These are phyloP conservation scores for Colletotrichum spinosum DNA, from an alignment of 2,329 filamentous ascomycete genomes.

Conservation along the genomic window DNA sequence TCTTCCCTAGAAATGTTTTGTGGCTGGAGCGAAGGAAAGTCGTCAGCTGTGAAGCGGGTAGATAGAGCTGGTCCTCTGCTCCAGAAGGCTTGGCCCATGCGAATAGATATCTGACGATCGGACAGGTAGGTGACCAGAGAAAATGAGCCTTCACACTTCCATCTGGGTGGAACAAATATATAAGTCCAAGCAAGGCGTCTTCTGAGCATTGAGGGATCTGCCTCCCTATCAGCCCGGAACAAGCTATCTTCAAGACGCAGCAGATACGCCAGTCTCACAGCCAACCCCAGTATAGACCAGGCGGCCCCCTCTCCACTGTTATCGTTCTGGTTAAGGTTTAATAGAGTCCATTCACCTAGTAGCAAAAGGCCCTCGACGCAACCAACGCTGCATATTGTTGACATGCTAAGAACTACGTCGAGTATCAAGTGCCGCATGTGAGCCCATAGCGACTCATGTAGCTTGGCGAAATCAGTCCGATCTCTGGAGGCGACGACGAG, in stretches of 20 bases:
- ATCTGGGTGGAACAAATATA: constrained; percentile 27
- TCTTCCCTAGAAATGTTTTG: constrained; percentile 71
- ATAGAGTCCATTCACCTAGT: constrained; percentile 79
- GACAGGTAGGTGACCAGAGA: constrained; percentile 35
- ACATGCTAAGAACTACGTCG: constrained; percentile 16
- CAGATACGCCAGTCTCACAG: constrained; percentile 76
- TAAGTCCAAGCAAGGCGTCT: constrained; percentile 76
- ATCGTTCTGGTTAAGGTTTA: constrained; percentile 68
- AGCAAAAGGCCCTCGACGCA: constrained; percentile 77
- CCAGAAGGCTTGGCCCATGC: constrained; percentile 80
- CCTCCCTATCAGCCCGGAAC: constrained; percentile 9
- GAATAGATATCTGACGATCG: constrained; percentile 75
- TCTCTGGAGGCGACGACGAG: constrained; percentile 79
- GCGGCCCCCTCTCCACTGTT: constrained; percentile 79
- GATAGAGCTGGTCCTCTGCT: constrained; percentile 76
- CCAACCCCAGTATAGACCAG: constrained; percentile 81
- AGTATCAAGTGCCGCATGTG: constrained; percentile 18
- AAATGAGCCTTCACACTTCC: neutral
- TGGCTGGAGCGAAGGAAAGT: constrained; percentile 75
- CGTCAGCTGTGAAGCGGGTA: constrained; percentile 71
- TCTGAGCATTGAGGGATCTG: constrained; percentile 43
- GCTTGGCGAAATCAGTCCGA: constrained; percentile 45
- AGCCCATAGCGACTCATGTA: constrained; percentile 18
- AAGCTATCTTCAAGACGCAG: constrained; percentile 67
- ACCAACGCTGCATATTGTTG: constrained; percentile 58